Percentiles rank a stretch among this genome's conserved stretches.
Conservation (phyloP, 306 rosid species). For the Ormosia emarginata region DNA sequence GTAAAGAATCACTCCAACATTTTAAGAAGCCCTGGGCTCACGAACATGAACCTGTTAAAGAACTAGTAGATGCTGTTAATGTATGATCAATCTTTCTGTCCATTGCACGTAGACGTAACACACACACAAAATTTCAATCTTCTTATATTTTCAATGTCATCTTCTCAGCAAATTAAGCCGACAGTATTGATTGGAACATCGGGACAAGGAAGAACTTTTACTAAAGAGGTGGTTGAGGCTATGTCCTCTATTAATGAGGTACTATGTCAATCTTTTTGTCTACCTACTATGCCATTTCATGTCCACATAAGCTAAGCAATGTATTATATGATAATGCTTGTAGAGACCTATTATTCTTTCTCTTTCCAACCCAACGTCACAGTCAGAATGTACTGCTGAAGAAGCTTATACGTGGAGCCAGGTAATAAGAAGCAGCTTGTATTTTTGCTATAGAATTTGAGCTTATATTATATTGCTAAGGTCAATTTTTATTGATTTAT, state of each 20-base stretch:
- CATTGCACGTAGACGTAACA: background rate
- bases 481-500: background rate
- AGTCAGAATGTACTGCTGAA: slow-evolving; percentile 55
- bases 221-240: slow-evolving; percentile 80
- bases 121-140: background rate
- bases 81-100: slow-evolving; percentile 40
- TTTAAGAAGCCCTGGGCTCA: slow-evolving; percentile 99
- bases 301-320: background rate
- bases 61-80: slow-evolving; percentile 69
- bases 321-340: background rate
- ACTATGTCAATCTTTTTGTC: background rate
- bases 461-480: background rate
- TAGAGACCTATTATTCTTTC: slow-evolving; percentile 47
- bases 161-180: slow-evolving; percentile 76
- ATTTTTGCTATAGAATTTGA: background rate
- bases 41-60: slow-evolving; percentile 68
- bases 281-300: background rate
- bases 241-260: slow-evolving; percentile 84
- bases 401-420: slow-evolving; percentile 47
- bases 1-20: slow-evolving; percentile 86
- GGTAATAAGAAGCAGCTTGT: slow-evolving; percentile 25
- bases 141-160: slow-evolving; percentile 11
- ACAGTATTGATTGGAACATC: slow-evolving; percentile 95
- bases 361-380: slow-evolving; percentile 55
- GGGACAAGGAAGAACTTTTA: slow-evolving; percentile 80